Evolutionary conservation across 2,329 filamentous ascomycete genomes (phyloP), one percentile per base, ranked within the genome.

Genomic region (Penicillium sp.): DNA sequence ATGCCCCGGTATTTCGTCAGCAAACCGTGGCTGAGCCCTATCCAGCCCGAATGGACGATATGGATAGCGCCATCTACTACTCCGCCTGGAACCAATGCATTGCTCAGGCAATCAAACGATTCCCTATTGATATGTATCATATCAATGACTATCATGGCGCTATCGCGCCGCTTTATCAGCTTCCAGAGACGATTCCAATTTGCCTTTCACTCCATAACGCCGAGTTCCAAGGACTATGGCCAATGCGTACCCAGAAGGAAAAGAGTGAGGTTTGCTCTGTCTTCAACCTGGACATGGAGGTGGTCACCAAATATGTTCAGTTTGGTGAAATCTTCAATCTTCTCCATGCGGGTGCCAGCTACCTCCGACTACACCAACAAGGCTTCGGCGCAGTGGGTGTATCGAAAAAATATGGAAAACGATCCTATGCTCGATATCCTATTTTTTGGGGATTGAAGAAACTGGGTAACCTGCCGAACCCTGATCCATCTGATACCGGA

Each of bases 41-140:
- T 51, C 79, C 80, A 11, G 68, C 77, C 25, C 73, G 79, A 20
- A 84, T 84, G 80, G 80, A 84, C 54, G 79, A 84, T 54, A 67
- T 83, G 37, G 77, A 80, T 45, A 78, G 73, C 45, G 80, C 80
- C 9, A 76, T 84, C 31, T 80, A 82, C 60, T 83, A 83, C 55
- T 81, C 77, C 2, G 78, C 77, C 2, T 84, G 80, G 80, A 84
- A 84, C 47, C 76, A 78, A 57, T 84, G 80, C 55, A 82, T 84
- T 50, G 77, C 79, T 6, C 71, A 79, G 48, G 65, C 77, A 1
- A 74, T 82, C 47, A 71, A 72, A 39, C 73, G 80, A 11, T 84
- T 83, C 55, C 70, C 74, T 0, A 67, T 79, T 41, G 76, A 80
- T 48, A 55, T 81, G n/a, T 81, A 81, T 56, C 78, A 81, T 54